Percentiles rank a stretch among this genome's conserved stretches.
Evolutionary conservation across 495 filamentous ascomycete species (phyloP).

Genomic region (Aspergillus nidulans): DNA sequence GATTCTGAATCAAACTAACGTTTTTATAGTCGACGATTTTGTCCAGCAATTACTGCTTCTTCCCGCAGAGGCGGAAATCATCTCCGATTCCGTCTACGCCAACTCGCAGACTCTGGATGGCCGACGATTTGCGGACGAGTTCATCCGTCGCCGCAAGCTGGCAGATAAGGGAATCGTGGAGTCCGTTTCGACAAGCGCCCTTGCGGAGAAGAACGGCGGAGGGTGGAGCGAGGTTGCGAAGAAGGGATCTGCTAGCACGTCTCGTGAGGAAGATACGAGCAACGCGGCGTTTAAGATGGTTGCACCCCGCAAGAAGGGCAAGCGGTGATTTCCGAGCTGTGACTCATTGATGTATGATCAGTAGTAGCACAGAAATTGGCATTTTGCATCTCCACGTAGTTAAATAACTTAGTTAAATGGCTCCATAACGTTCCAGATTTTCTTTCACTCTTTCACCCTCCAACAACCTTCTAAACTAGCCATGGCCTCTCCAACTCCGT

Average conservation of each 20-base stretch:
- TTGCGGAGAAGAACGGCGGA: slow-evolving; percentile 49
- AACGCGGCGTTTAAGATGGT: slow-evolving; percentile 81
- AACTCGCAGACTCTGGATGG: slow-evolving; percentile 83
- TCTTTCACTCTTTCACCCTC: neutral
- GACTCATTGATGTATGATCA: neutral
- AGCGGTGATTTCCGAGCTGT: slow-evolving; percentile 45
- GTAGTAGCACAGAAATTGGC: neutral
- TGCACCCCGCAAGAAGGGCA: slow-evolving; percentile 88
- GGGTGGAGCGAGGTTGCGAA: slow-evolving; percentile 98
- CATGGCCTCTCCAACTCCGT: slow-evolving; percentile 30
- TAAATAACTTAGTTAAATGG: neutral
- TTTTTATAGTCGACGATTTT: slow-evolving; percentile 69
- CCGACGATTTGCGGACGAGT: slow-evolving; percentile 90
- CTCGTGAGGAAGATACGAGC: slow-evolving; percentile 48
- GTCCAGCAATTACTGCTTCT: slow-evolving; percentile 67
- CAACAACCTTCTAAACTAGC: neutral
- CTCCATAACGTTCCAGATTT: neutral
- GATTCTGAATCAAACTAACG: neutral
- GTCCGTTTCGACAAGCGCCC: slow-evolving; percentile 40
- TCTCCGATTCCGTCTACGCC: slow-evolving; percentile 83
- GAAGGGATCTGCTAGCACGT: slow-evolving; percentile 60
- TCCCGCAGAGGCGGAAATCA: slow-evolving; percentile 71
- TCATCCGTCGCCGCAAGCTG: slow-evolving; percentile 83
- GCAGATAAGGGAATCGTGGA: slow-evolving; percentile 83
- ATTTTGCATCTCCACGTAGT: slow-evolving; percentile 4